phyloP scores from a whole-genome alignment of 2,329 filamentous ascomycete genomes.

The Dactylellina drechsleri region DNA sequence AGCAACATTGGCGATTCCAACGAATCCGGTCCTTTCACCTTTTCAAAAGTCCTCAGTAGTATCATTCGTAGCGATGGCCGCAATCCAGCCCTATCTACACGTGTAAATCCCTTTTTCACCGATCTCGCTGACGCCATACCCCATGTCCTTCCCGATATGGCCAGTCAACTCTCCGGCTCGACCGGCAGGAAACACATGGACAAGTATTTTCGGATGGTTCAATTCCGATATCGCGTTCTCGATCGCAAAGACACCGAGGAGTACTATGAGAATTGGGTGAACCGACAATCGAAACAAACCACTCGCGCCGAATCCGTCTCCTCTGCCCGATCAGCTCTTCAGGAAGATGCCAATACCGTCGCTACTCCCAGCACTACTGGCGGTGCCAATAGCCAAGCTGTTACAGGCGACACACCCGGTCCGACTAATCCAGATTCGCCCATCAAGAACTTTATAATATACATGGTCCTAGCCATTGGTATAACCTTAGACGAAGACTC shows the following conservation, averaged over 20 bases:
- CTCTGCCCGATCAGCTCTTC: constrained; percentile 37
- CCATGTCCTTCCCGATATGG: constrained; percentile 54
- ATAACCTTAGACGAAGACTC: constrained; percentile 53
- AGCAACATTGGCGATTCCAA: constrained; percentile 55
- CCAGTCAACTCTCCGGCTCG: constrained; percentile 49
- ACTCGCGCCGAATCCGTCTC: constrained; percentile 42
- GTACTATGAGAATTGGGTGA: constrained; percentile 52
- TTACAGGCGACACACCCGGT: constrained; percentile 22
- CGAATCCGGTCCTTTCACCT: constrained; percentile 52
- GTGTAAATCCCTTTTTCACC: constrained; percentile 52
- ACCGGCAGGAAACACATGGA: constrained; percentile 53
- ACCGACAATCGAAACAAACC: constrained; percentile 47
- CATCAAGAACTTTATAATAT: constrained; percentile 55
- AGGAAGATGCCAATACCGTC: constrained; percentile 28
- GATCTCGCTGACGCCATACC: constrained; percentile 54
- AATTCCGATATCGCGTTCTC: constrained; percentile 50
- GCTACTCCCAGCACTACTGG: constrained; percentile 23
- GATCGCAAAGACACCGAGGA: constrained; percentile 50
- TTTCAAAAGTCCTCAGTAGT: constrained; percentile 52
- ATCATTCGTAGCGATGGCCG: constrained; percentile 51
- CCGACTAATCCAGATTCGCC: constrained; percentile 48
- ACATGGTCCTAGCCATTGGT: constrained; percentile 53
- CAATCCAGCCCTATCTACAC: constrained; percentile 47
- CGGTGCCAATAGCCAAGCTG: constrained; percentile 18
- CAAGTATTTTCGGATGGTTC: constrained; percentile 54